Evolutionary conservation across 345 rosid species (phyloP), one percentile per base, ranked within the genome.

Genomic region (Noccaea caerulescens): DNA sequence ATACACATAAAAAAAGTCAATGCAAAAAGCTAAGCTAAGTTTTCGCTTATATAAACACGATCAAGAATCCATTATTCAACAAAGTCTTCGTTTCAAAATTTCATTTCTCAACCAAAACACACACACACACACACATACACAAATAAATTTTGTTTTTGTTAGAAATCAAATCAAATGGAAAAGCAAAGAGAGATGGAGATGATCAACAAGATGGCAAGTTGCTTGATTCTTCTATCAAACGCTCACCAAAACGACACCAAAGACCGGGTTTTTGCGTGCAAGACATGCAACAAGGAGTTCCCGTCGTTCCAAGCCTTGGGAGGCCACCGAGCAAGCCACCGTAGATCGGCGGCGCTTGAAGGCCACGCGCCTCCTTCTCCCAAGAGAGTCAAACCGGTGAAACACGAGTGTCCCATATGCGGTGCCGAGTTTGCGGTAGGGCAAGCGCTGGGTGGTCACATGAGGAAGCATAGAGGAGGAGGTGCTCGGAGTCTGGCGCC

Each of bases 391-490:
- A 91, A 87, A 75, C 81, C 84, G 3, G 88, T 88, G 76, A 80
- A 74, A 5, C 98, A 93, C 67, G 84, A 83, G 84, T 93, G 98
- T 77, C 81, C 94, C 7, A 86, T 91, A 14, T 93, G 98, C 33
- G 97, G 98, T 11, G 81, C 84, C 2, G 94, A 91, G 73, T 93
- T 93, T 18, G 67, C 86, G 0, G 63, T 93, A 3, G 97, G 98
- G 11, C 98, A 93, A 79, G 98, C 98, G 1, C 83, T 91, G 0
- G 98, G 98, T 0, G 98, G 98, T 27, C 98, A 93, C 68, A 93
- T 93, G 98, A 85, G 98, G 81, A 81, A 91, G 69, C 98, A 93
- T 42, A 79, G 89, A 51, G 54, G 67, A 58, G 69, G 76, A 5
- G 84, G 62, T 39, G 77, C 75, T 73, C 59, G 80, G 73, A 60